Base-by-base conservation (phyloP, 306 rosid genomes). In the Senna tora region DNA sequence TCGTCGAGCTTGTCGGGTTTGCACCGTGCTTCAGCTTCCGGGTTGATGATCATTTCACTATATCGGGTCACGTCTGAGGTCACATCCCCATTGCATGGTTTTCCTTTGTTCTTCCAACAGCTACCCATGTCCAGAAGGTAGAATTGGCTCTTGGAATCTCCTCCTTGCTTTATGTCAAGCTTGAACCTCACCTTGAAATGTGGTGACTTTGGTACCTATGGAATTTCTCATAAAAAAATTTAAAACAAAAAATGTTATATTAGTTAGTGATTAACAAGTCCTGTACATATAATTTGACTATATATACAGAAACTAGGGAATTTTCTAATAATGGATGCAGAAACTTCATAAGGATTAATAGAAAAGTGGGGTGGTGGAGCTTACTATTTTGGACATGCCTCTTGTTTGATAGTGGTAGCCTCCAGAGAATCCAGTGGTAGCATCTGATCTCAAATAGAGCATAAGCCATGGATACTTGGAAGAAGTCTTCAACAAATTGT, bases 121-220 rank as follows among this genome's bases (percentile, higher is more conserved):
- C 90, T 82, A 34, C 93, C 93, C 14, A 88, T 88, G 85, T 85
- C 93, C 73, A 78, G 70, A 6, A 83, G 87, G 81, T 87, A 87
- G 83, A 85, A 83, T 51, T 85, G 90, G 75, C 88, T 85, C 51
- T 32, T 59, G 15, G 79, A 66, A 67, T 75, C 88, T 76, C 61
- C 85, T 79, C 90, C 87, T 52, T 6, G 42, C 59, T 73, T 79
- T 68, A 79, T 67, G 30, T 79, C 83, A 59, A 79, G 83, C 4
- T 52, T 73, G 75, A 73, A 79, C 47, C 53, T 79, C 50, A 67
- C 83, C 71, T 79, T 73, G 52, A 79, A 79, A 73, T 73, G 58
- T 51, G 83, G 79, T 42, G 72, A 73, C 72, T 73, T 73, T 73
- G 83, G 79, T 32, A 68, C 67, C 79, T 79, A 22, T 7, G 25